A percentile compares a stretch with the other conserved stretches of the same genome.
Evolutionary conservation across 306 rosid genomes (phyloP).

Genomic region (Prosopis cineraria): DNA sequence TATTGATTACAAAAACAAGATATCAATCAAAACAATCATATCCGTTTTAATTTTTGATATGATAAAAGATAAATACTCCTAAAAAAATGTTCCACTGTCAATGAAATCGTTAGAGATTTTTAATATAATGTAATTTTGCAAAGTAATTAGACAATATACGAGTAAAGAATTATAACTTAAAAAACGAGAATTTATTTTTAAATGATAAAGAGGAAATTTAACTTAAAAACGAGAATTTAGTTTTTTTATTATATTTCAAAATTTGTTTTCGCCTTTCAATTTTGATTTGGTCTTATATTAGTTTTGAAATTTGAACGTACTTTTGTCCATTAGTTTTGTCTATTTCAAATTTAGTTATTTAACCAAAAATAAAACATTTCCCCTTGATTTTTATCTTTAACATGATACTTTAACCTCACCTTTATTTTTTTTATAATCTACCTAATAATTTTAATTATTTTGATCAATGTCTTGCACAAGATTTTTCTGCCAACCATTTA

Average conservation of each 20-base stretch:
- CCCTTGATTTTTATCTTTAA: background rate
- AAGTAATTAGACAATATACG: background rate
- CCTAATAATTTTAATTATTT: background rate
- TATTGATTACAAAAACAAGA: constrained; percentile 30
- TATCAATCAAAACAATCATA: background rate
- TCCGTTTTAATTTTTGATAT: background rate
- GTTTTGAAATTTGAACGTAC: background rate
- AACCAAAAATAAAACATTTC: background rate
- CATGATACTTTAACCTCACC: background rate
- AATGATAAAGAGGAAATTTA: background rate
- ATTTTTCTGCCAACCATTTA: background rate
- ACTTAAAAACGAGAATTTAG: background rate
- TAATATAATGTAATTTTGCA: no score
- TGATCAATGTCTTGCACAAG: background rate
- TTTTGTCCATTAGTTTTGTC: background rate
- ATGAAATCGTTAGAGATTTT: background rate
- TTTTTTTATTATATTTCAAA: background rate
- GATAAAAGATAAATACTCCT: background rate
- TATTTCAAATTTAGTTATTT: background rate
- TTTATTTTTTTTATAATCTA: background rate
- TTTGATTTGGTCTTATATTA: background rate
- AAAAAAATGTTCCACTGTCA: background rate
- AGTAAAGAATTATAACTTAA: no score
- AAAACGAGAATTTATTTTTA: background rate
- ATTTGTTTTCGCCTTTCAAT: background rate